phyloP scores from a whole-genome alignment of 2,329 filamentous ascomycete genomes.

The Fusarium acutatum region DNA sequence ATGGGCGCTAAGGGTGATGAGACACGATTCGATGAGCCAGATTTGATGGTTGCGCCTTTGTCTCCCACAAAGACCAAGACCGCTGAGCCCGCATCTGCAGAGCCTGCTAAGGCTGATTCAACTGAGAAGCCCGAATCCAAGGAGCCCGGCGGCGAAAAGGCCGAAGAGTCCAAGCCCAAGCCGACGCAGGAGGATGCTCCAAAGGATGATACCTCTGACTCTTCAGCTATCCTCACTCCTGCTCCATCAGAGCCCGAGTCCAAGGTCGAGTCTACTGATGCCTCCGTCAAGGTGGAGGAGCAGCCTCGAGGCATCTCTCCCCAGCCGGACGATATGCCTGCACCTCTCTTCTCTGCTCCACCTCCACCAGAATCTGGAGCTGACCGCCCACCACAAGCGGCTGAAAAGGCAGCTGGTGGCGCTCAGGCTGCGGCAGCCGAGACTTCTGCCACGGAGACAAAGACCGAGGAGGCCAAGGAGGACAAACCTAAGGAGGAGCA shows the following conservation, averaged over 20 bases:
- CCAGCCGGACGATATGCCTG: conserved; percentile 73
- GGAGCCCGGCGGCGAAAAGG: background rate
- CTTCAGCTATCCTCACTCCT: conserved; percentile 32
- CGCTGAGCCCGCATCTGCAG: conserved; percentile 33
- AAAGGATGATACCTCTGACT: conserved; percentile 31
- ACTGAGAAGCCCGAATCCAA: conserved; percentile 21
- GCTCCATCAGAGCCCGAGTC: conserved; percentile 37
- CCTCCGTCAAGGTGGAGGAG: conserved; percentile 17
- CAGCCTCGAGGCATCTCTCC: conserved; percentile 53
- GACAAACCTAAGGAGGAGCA: conserved; percentile 22
- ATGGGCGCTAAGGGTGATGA: conserved; percentile 67
- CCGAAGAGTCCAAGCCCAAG: background rate
- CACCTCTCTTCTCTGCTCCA: conserved; percentile 62
- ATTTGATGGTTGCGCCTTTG: conserved; percentile 65
- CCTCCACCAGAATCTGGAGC: conserved; percentile 42
- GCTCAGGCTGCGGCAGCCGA: background rate
- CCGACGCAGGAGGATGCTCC: background rate
- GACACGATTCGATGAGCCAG: conserved; percentile 62
- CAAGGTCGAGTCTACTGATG: conserved; percentile 17
- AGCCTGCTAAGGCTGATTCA: conserved; percentile 18
- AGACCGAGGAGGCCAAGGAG: conserved; percentile 2
- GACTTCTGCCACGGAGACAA: conserved; percentile 1
- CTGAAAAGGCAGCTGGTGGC: conserved; percentile 21
- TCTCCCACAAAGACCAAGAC: conserved; percentile 58
- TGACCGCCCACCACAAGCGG: conserved; percentile 35